Percentiles rank a stretch among this genome's conserved stretches.
These are phyloP conservation scores for Trichoderma harzianum DNA, from an alignment of 2,329 filamentous ascomycete genomes.

Conservation along the genomic window DNA sequence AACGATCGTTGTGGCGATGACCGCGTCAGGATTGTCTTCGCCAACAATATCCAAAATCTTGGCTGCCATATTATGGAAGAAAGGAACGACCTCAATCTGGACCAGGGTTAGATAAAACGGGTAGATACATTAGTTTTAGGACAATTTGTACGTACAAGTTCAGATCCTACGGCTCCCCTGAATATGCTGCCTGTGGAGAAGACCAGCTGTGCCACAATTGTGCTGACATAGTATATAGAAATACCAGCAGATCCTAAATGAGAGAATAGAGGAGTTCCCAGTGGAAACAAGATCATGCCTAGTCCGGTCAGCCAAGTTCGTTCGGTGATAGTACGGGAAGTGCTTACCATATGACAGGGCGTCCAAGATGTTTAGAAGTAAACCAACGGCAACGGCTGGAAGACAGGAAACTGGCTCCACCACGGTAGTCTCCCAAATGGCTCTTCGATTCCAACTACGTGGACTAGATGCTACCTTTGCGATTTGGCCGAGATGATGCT, in stretches of 20 bases:
- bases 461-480: slow-evolving; percentile 51
- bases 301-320: slow-evolving; percentile 17
- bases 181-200: slow-evolving; percentile 88
- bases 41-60: slow-evolving; percentile 79
- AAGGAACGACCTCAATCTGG: slow-evolving; percentile 93
- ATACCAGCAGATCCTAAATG: slow-evolving; percentile 89
- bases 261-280: slow-evolving; percentile 82
- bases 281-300: slow-evolving; percentile 91
- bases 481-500: slow-evolving; percentile 30
- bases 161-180: slow-evolving; percentile 85
- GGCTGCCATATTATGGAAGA: slow-evolving; percentile 97
- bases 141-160: slow-evolving; percentile 60
- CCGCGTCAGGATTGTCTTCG: slow-evolving; percentile 74
- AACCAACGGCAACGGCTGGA: slow-evolving; percentile 82
- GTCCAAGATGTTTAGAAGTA: slow-evolving; percentile 90
- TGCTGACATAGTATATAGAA: slow-evolving; percentile 98
- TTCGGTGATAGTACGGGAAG: background rate
- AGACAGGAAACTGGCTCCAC: slow-evolving; percentile 67
- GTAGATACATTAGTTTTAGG: background rate
- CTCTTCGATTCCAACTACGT: slow-evolving; percentile 66
- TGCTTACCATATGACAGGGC: slow-evolving; percentile 81
- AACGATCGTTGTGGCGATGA: slow-evolving; percentile 91
- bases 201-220: slow-evolving; percentile 86
- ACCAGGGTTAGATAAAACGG: slow-evolving; percentile 13
- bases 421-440: slow-evolving; percentile 62